These are phyloP conservation scores for Crithidia mellificae DNA, from an alignment of 208 protist species.

Conservation along the genomic window DNA sequence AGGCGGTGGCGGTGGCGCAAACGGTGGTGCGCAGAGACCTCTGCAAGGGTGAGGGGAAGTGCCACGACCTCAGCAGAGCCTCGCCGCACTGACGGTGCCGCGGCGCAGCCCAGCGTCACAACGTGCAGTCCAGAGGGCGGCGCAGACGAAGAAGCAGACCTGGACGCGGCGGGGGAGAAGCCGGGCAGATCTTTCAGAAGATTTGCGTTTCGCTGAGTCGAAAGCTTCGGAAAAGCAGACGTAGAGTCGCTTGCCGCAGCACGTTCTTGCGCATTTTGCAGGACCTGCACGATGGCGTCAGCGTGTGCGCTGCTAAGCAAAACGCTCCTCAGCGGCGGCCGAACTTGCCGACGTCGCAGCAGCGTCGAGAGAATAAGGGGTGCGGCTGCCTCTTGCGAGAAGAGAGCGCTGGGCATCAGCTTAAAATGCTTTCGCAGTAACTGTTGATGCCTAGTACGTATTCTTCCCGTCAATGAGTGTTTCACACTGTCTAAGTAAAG, in stretches of 20 bases:
- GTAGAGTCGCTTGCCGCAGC: neutral
- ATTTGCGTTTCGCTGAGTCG: neutral
- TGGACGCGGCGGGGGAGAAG: neutral
- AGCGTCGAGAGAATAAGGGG: constrained; percentile 22
- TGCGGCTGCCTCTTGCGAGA: neutral
- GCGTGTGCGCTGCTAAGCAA: constrained; percentile 17
- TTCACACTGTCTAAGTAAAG: too few relatives aligned
- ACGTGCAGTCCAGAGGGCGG: neutral
- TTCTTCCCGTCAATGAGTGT: too few relatives aligned
- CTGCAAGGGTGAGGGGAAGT: constrained; percentile 20
- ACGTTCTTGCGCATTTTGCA: neutral
- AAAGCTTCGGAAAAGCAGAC: neutral
- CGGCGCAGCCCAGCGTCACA: constrained; percentile 8
- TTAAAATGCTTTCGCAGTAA: too few relatives aligned
- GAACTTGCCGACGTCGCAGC: constrained; percentile 14
- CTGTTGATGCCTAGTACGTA: too few relatives aligned
- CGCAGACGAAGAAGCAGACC: neutral
- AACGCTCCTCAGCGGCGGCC: constrained; percentile 14
- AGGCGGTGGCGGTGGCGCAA: constrained; percentile 17
- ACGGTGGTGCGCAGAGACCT: constrained; percentile 17
- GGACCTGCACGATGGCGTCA: neutral
- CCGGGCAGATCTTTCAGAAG: constrained; percentile 26
- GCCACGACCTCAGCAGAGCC: neutral
- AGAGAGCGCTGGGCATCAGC: constrained; percentile 7
- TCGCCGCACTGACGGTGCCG: neutral